phyloP scores from a whole-genome alignment of 2,329 filamentous ascomycete species.

The Conoideocrella luteorostrata region DNA sequence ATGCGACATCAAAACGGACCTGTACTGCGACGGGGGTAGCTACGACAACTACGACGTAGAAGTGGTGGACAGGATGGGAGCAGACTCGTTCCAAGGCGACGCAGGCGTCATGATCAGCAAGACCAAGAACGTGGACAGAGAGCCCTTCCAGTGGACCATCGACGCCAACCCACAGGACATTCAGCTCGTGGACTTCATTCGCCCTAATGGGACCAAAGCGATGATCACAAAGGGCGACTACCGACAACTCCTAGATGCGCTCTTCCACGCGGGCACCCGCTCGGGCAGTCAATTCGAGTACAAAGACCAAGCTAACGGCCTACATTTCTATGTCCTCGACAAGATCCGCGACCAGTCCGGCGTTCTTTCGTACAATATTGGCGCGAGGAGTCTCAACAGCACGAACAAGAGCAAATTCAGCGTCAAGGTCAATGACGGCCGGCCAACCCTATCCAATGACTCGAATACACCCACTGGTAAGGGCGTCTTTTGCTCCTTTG shows the following conservation, averaged over 20 bases:
- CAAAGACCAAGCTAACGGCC: constrained; percentile 37
- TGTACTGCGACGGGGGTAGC: constrained; percentile 43
- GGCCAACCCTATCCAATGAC: constrained; percentile 17
- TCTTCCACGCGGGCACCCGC: constrained; percentile 48
- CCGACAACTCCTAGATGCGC: constrained; percentile 44
- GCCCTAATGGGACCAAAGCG: constrained; percentile 39
- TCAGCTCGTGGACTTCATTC: constrained; percentile 40
- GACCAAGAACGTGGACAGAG: constrained; percentile 36
- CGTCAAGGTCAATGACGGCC: constrained; percentile 31
- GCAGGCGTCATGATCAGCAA: constrained; percentile 48
- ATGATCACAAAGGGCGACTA: constrained; percentile 47
- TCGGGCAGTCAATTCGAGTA: constrained; percentile 45
- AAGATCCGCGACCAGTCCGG: constrained; percentile 33
- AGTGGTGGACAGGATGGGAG: constrained; percentile 47
- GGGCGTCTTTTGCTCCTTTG: constrained; percentile 39
- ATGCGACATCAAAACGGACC: constrained; percentile 35
- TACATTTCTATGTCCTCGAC: constrained; percentile 45
- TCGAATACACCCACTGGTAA: constrained; percentile 20
- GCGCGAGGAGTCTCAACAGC: constrained; percentile 35
- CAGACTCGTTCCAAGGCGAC: constrained; percentile 46
- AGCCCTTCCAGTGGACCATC: constrained; percentile 48
- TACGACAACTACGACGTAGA: constrained; percentile 48
- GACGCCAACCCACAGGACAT: constrained; percentile 50
- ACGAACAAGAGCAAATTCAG: constrained; percentile 18
- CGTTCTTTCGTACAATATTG: constrained; percentile 42